These are phyloP conservation scores for Elsinoe necatrix DNA, from an alignment of 2,329 filamentous ascomycete species.

Conservation along the genomic window DNA sequence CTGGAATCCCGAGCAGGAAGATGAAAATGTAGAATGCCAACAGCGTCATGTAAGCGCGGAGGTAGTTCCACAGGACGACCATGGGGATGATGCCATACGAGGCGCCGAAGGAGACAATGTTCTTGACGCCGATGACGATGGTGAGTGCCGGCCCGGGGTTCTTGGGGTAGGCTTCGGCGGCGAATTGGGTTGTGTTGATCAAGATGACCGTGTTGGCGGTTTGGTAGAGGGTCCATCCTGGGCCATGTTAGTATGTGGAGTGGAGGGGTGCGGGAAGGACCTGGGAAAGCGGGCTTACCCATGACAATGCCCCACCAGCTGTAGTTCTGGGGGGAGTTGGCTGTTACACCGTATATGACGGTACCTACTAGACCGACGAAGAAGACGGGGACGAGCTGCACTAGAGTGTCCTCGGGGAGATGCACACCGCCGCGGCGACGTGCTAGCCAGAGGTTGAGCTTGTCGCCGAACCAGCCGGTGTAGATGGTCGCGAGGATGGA, in stretches of 20 bases:
- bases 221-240: slow-evolving; percentile 27
- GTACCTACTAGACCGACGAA: slow-evolving; percentile 27
- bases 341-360: slow-evolving; percentile 29
- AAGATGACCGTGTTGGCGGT: slow-evolving; percentile 25
- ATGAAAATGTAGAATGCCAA: slow-evolving; percentile 20
- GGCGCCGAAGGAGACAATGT: slow-evolving; percentile 30
- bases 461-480: slow-evolving; percentile 23
- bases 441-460: slow-evolving; percentile 26
- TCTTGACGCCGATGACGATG: slow-evolving; percentile 29
- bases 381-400: slow-evolving; percentile 28
- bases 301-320: slow-evolving; percentile 23
- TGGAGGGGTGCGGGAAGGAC: neutral
- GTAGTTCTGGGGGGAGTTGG: slow-evolving; percentile 20
- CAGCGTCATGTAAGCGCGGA: slow-evolving; percentile 23
- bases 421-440: slow-evolving; percentile 29
- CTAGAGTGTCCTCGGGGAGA: slow-evolving; percentile 30
- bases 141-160: slow-evolving; percentile 29
- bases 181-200: slow-evolving; percentile 28
- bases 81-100: slow-evolving; percentile 29
- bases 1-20: slow-evolving; percentile 24
- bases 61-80: slow-evolving; percentile 23
- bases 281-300: slow-evolving; percentile 15
- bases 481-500: slow-evolving; percentile 23
- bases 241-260: slow-evolving; percentile 18
- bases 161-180: slow-evolving; percentile 24